Conservation (phyloP, 108 stramenopile genomes). For the Skeletonema potamos region DNA sequence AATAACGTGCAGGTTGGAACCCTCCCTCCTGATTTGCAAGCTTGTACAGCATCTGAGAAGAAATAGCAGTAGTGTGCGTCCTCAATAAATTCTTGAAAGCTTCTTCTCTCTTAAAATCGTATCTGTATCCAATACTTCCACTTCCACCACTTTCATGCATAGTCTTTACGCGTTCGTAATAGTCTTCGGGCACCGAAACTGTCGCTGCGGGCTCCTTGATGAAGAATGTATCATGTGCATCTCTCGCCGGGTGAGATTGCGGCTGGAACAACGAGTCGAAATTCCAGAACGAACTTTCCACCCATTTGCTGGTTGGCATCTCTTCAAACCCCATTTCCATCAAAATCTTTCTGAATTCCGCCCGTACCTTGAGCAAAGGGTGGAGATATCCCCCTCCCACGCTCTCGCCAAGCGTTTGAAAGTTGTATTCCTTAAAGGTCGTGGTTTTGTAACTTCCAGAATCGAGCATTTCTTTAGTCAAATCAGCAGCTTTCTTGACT, state of each 20-base stretch:
- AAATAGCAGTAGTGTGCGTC: slow-evolving; percentile 98
- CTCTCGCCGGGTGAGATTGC: slow-evolving; percentile 98
- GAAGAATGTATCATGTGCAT: slow-evolving; percentile 99
- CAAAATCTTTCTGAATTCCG: slow-evolving; percentile 94
- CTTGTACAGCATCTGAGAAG: slow-evolving; percentile 95
- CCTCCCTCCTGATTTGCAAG: slow-evolving; percentile 95
- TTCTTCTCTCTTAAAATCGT: slow-evolving; percentile 93
- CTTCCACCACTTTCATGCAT: slow-evolving; percentile 97
- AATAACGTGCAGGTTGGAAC: slow-evolving; percentile 96
- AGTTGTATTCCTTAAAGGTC: slow-evolving; percentile 97
- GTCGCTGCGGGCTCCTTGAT: slow-evolving; percentile 93
- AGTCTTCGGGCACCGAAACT: slow-evolving; percentile 90
- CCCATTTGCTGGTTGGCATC: slow-evolving; percentile 99
- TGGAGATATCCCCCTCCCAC: slow-evolving; percentile 95
- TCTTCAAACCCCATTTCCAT: slow-evolving; percentile 99
- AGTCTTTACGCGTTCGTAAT: slow-evolving; percentile 95
- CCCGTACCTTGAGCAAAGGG: slow-evolving; percentile 95
- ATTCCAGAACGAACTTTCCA: slow-evolving; percentile 99
- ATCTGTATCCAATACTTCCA: slow-evolving; percentile 96
- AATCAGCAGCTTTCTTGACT: slow-evolving; percentile 91
- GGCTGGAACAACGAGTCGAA: slow-evolving; percentile 99
- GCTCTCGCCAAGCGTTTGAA: slow-evolving; percentile 89
- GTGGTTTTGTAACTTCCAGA: slow-evolving; percentile 90
- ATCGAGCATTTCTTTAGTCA: slow-evolving; percentile 98
- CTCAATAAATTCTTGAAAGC: slow-evolving; percentile 97